phyloP scores from a whole-genome alignment of 192 early-diverging fungal species.

The Backusella morwellensis region DNA sequence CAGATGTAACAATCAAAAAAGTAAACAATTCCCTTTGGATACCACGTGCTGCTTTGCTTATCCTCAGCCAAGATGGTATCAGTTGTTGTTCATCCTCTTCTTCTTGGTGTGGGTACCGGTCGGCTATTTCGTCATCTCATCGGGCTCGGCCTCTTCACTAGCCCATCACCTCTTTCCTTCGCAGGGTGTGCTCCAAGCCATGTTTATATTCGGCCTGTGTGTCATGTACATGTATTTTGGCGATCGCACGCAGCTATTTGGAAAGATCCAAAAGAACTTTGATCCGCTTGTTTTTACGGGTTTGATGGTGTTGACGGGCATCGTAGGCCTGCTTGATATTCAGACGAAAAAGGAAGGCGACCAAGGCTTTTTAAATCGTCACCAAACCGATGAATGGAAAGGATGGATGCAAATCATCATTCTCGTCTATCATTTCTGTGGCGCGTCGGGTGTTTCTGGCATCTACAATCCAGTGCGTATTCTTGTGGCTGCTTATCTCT shows the following conservation, averaged over 20 bases:
- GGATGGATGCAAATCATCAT: slow-evolving; percentile 85
- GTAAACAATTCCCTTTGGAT: slow-evolving; percentile 45
- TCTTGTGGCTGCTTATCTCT: slow-evolving; percentile 76
- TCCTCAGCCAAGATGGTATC: slow-evolving; percentile 43
- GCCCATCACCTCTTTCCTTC: slow-evolving; percentile 36
- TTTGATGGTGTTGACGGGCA: slow-evolving; percentile 38
- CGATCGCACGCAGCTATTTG: slow-evolving; percentile 71
- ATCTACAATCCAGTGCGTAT: slow-evolving; percentile 77
- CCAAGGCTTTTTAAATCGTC: slow-evolving; percentile 64
- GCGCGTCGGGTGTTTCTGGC: slow-evolving; percentile 57
- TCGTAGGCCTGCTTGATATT: slow-evolving; percentile 45
- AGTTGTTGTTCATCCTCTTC: slow-evolving; percentile 33
- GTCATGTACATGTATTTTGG: slow-evolving; percentile 63
- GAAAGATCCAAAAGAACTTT: slow-evolving; percentile 68
- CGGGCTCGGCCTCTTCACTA: neutral
- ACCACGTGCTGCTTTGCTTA: slow-evolving; percentile 63
- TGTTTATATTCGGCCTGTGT: slow-evolving; percentile 49
- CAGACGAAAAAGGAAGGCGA: slow-evolving; percentile 43
- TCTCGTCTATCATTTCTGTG: slow-evolving; percentile 71
- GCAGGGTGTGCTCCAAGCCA: slow-evolving; percentile 38
- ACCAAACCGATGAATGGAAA: slow-evolving; percentile 86
- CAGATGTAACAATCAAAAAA: slow-evolving; percentile 51
- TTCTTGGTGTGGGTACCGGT: slow-evolving; percentile 43
- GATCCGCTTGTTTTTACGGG: slow-evolving; percentile 44
- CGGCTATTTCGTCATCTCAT: slow-evolving; percentile 10